These are phyloP conservation scores for Komagataella kurtzmanii DNA, from an alignment of 805 yeast genomes.

Conservation along the genomic window DNA sequence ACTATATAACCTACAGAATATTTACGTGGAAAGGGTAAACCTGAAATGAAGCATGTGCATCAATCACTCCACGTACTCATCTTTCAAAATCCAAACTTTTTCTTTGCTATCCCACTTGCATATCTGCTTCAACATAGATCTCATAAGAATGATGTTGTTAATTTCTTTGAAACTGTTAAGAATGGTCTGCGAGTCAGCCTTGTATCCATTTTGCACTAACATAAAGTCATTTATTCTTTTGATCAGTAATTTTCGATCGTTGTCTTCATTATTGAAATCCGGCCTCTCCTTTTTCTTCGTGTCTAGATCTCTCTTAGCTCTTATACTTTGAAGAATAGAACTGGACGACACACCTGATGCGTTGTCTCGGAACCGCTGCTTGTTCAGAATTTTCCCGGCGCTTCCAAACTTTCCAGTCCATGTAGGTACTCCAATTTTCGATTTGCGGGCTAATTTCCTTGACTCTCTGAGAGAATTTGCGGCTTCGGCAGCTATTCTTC, in stretches of 20 bases:
- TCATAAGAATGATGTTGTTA: conserved; percentile 35
- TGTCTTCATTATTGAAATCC: not conserved
- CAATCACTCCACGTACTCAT: conserved; percentile 22
- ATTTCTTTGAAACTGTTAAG: conserved; percentile 18
- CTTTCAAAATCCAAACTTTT: conserved; percentile 55
- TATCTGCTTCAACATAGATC: conserved; percentile 57
- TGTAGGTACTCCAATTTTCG: conserved; percentile 71
- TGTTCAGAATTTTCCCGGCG: conserved; percentile 47
- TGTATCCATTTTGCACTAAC: conserved; percentile 15
- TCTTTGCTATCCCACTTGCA: conserved; percentile 50
- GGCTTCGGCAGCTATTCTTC: conserved; percentile 48
- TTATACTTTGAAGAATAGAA: conserved; percentile 34
- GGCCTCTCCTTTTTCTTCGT: conserved; percentile 2
- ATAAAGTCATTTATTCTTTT: conserved; percentile 13
- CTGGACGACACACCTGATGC: conserved; percentile 24
- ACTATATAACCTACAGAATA: not conserved
- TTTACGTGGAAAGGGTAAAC: not conserved
- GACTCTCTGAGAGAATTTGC: conserved; percentile 49
- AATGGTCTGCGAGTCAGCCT: conserved; percentile 17
- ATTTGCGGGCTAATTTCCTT: conserved; percentile 30
- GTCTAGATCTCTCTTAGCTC: conserved; percentile 25
- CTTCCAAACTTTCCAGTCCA: conserved; percentile 92
- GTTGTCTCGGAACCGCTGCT: not conserved
- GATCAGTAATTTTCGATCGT: conserved; percentile 7
- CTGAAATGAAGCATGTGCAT: not conserved